A percentile compares a stretch with the other conserved stretches of the same genome.
Evolutionary conservation across 345 rosid species (phyloP).

Genomic region (Melaleuca quinquenervia): DNA sequence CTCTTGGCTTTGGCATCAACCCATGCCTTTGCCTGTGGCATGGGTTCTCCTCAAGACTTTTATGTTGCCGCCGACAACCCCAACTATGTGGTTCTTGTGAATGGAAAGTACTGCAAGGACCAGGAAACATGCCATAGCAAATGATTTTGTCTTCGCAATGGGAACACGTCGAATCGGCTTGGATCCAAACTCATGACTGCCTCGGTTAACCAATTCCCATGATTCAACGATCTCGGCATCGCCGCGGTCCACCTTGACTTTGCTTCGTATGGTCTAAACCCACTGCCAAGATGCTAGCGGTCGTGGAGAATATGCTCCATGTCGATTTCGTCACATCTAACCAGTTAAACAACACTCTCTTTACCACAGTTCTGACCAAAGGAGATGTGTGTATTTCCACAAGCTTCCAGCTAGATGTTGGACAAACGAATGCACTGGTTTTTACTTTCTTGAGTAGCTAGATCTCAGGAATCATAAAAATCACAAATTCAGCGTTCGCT

Average conservation of each 20-base stretch:
- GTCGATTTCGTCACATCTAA: neutral
- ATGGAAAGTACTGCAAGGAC: neutral
- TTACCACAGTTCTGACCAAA: neutral
- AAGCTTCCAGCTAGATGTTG: neutral
- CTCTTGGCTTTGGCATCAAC: neutral
- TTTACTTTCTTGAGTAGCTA: neutral
- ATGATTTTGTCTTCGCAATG: neutral
- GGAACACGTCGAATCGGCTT: neutral
- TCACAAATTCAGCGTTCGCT: neutral
- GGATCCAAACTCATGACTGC: neutral
- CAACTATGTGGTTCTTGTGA: neutral
- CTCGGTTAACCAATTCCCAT: neutral
- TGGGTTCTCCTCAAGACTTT: neutral
- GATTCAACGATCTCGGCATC: neutral
- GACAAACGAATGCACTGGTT: neutral
- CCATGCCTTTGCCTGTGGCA: neutral
- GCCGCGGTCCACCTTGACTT: neutral
- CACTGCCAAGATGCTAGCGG: neutral
- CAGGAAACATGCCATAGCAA: neutral
- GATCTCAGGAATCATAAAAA: neutral
- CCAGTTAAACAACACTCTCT: neutral
- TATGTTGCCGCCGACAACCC: neutral
- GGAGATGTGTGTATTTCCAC: neutral
- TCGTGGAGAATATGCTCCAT: neutral
- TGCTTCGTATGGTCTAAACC: neutral